Conservation (phyloP, 495 filamentous ascomycete species). For the Lasiosphaeris hirsuta region DNA sequence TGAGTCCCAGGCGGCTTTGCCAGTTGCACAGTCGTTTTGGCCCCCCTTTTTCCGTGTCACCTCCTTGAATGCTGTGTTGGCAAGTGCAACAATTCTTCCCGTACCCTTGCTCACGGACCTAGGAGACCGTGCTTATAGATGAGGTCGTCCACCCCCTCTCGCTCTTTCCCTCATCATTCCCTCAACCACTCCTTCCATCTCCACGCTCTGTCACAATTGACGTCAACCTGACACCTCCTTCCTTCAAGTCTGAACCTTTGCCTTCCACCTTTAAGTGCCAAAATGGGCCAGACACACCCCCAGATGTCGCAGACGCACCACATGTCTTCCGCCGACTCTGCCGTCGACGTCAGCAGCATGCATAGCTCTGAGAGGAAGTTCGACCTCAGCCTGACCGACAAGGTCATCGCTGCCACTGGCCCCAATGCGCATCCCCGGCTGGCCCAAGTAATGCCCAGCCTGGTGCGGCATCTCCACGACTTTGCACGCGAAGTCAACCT, state of each 20-base stretch:
- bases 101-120: too few relatives aligned
- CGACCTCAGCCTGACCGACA: conserved; percentile 63
- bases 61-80: too few relatives aligned
- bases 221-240: not conserved
- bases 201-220: not conserved
- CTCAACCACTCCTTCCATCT: too few relatives aligned
- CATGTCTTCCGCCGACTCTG: conserved; percentile 8
- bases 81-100: too few relatives aligned
- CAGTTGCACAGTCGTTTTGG: too few relatives aligned
- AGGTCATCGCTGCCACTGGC: conserved; percentile 68
- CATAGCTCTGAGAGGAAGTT: conserved; percentile 20
- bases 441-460: conserved; percentile 48
- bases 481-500: conserved; percentile 58
- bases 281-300: conserved; percentile 26
- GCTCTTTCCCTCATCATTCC: not conserved
- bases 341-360: conserved; percentile 9
- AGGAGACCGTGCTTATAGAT: too few relatives aligned
- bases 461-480: conserved; percentile 57
- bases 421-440: conserved; percentile 60
- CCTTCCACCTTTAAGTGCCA: not conserved
- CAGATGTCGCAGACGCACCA: not conserved
- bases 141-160: too few relatives aligned
- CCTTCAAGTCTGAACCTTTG: not conserved
- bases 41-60: too few relatives aligned
- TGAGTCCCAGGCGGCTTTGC: too few relatives aligned